phyloP scores from a whole-genome alignment of 2,329 filamentous ascomycete species.

The Aspergillus caelatus region DNA sequence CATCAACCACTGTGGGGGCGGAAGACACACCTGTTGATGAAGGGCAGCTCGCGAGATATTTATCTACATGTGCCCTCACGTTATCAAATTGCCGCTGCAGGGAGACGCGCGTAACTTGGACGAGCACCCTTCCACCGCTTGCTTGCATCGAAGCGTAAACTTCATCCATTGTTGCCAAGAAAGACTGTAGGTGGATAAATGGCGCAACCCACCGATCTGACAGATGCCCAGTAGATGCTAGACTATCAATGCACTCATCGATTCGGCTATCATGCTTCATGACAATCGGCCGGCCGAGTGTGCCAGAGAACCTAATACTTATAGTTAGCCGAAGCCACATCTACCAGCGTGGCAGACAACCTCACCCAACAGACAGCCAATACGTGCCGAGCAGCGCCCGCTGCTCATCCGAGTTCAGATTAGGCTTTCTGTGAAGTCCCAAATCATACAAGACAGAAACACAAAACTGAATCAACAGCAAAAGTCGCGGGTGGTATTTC shows the following conservation, averaged over 20 bases:
- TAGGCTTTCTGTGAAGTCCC: not conserved
- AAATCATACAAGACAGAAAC: slow-evolving; percentile 13
- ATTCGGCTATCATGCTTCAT: not conserved
- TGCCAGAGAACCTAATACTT: not conserved
- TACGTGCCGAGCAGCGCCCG: not conserved
- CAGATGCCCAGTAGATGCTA: not conserved
- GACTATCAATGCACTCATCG: not conserved
- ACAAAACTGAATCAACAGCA: slow-evolving; percentile 26
- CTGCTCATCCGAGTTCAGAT: not conserved
- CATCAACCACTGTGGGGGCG: not conserved
- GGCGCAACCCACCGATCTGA: not conserved
- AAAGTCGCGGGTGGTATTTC: slow-evolving; percentile 24
- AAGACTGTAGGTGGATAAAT: not conserved
- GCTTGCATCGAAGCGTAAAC: not conserved
- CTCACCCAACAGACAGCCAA: not conserved
- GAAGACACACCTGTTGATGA: not conserved
- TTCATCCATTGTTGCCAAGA: not conserved
- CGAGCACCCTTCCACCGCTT: not conserved
- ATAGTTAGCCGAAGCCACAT: not conserved
- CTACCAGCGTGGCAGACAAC: not conserved
- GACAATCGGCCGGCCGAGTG: not conserved
- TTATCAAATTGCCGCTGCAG: not conserved
- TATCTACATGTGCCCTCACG: not conserved
- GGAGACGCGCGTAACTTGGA: not conserved
- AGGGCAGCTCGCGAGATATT: not conserved